Evolutionary conservation across 106 monocot species (phyloP).

Genomic region (Dioscorea zingiberensis): DNA sequence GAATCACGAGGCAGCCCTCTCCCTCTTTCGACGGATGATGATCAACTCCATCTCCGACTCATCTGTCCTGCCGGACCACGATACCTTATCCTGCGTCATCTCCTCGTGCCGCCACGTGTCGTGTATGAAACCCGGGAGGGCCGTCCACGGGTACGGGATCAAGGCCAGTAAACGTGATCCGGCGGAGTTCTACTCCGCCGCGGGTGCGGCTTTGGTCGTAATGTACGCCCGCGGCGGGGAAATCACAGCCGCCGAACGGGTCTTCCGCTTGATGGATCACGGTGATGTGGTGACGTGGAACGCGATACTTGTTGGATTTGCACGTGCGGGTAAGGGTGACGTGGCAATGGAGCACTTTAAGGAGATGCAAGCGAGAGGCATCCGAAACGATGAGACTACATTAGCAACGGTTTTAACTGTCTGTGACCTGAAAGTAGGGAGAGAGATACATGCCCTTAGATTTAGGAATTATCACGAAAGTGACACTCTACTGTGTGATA

Average conservation of each 20-base stretch:
- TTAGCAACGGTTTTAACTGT: constrained; percentile 20
- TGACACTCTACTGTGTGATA: constrained; percentile 4
- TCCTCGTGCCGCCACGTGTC: constrained; percentile 46
- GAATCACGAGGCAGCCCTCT: constrained; percentile 37
- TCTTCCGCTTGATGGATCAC: constrained; percentile 25
- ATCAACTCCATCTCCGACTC: not conserved
- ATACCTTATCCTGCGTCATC: constrained; percentile 37
- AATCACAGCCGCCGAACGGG: constrained; percentile 4
- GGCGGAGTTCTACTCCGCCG: constrained; percentile 33
- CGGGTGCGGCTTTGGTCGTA: constrained; percentile 34
- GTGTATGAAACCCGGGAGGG: constrained; percentile 9
- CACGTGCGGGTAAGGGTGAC: constrained; percentile 4
- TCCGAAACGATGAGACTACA: constrained; percentile 19
- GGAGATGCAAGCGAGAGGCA: constrained; percentile 24
- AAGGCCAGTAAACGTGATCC: constrained; percentile 11
- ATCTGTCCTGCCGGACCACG: constrained; percentile 28
- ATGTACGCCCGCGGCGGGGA: constrained; percentile 19
- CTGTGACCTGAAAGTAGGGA: constrained; percentile 25
- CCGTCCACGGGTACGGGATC: constrained; percentile 35
- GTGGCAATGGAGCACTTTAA: constrained; percentile 22
- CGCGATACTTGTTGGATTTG: constrained; percentile 20
- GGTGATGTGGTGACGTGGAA: constrained; percentile 45
- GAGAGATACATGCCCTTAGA: constrained; percentile 26
- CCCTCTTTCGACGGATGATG: constrained; percentile 28
- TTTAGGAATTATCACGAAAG: not conserved